Evolutionary conservation across 78 protist genomes (phyloP).

Genomic region (Thecamonas trahens): DNA sequence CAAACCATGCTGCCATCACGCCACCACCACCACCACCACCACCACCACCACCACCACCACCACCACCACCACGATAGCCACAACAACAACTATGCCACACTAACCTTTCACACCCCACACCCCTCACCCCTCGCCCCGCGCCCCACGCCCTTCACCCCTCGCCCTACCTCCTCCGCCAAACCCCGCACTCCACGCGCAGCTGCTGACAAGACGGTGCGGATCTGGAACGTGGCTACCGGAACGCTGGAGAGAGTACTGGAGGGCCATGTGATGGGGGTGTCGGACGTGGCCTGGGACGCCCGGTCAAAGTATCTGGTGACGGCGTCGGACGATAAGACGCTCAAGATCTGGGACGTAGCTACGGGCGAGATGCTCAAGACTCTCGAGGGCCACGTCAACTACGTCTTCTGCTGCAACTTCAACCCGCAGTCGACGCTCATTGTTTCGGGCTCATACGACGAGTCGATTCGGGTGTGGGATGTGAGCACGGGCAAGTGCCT

Average conservation of each 20-base stretch:
- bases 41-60: too few relatives aligned
- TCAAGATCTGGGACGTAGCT: slow-evolving; percentile 9
- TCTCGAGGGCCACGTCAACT: slow-evolving; percentile 70
- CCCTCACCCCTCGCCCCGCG: too few relatives aligned
- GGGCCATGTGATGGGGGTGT: neutral
- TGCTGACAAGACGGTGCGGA: slow-evolving; percentile 58
- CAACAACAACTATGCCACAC: too few relatives aligned
- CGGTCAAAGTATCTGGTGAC: too few relatives aligned
- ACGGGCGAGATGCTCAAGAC: slow-evolving; percentile 35
- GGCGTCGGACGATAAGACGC: slow-evolving; percentile 10
- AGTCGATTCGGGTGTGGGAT: slow-evolving; percentile 62
- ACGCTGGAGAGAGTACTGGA: too few relatives aligned
- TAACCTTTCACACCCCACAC: too few relatives aligned
- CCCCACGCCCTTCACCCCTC: too few relatives aligned
- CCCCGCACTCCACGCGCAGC: slow-evolving; percentile 23
- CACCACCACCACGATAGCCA: too few relatives aligned
- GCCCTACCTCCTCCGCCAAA: too few relatives aligned
- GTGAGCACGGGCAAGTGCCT: slow-evolving; percentile 38
- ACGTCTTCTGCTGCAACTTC: slow-evolving; percentile 70
- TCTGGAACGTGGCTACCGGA: slow-evolving; percentile 67
- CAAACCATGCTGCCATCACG: too few relatives aligned
- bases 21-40: too few relatives aligned
- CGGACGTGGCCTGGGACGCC: neutral
- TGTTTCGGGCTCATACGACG: slow-evolving; percentile 87
- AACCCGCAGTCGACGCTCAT: slow-evolving; percentile 74